Percentiles rank a stretch among this genome's conserved stretches.
Conservation (phyloP, 225 moss, liverwort and hornwort genomes). For the Neckera pumila region DNA sequence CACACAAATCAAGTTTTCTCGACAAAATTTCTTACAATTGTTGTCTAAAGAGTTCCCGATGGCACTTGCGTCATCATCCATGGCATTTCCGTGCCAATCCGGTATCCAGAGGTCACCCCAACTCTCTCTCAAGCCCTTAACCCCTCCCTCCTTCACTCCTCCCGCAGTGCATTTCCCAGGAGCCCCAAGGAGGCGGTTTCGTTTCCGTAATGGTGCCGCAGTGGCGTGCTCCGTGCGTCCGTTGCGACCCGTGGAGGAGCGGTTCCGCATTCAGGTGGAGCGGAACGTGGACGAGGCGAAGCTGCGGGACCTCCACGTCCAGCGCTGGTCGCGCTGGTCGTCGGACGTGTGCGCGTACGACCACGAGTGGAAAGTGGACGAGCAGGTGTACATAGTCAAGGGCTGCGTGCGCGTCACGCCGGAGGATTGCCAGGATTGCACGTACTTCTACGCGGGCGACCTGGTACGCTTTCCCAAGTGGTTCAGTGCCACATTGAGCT, state of each 20-base stretch:
- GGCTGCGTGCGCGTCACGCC: constrained; percentile 64
- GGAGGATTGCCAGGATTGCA: constrained; percentile 49
- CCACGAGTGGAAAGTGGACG: constrained; percentile 73
- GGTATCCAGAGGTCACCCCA: background rate
- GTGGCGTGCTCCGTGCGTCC: constrained; percentile 14
- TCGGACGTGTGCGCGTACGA: constrained; percentile 40
- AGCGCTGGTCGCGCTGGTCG: constrained; percentile 78
- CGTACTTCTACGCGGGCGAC: constrained; percentile 81
- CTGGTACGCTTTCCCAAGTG: constrained; percentile 83
- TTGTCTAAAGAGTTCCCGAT: background rate
- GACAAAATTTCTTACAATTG: background rate
- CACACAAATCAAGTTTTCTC: background rate
- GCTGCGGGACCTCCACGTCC: constrained; percentile 48
- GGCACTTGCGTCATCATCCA: background rate
- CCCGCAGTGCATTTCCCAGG: background rate
- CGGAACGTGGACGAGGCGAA: constrained; percentile 44
- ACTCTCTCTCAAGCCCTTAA: background rate
- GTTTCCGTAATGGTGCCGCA: background rate
- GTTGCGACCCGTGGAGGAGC: constrained; percentile 64
- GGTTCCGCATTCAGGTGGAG: constrained; percentile 67
- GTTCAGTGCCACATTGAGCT: constrained; percentile 49
- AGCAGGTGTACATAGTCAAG: constrained; percentile 65
- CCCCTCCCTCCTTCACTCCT: background rate
- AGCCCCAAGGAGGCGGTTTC: background rate
- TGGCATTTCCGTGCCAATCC: background rate